Evolutionary conservation across 2,329 filamentous ascomycete genomes (phyloP), one percentile per base, ranked within the genome.

Genomic region (Zymoseptoria brevis): DNA sequence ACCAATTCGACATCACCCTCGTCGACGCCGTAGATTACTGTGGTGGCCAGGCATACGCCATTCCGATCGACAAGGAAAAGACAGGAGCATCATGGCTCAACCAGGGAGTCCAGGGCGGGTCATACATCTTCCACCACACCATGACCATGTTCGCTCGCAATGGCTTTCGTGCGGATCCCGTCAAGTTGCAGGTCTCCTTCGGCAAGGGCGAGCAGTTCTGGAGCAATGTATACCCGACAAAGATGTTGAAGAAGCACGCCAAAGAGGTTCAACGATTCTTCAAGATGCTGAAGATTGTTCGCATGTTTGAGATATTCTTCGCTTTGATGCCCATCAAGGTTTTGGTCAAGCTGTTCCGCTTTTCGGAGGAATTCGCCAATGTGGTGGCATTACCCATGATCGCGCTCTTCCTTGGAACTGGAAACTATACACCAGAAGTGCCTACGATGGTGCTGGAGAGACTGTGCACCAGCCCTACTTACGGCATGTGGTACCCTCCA

Each of bases 351-450:
- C 72, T 89, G 55, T 89, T 88, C 72, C 75, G 83, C 58, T 90
- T 90, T 73, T 85, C 79, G 58, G 79, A 82, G 8, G 86, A 88
- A 57, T 91, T 90, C 68, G 82, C 81, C 16, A 85, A 90, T 67
- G 84, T 83, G 41, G 85, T 90, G 73, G 84, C 87, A 0, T 79
- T 88, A 59, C 87, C 87, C 0, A 82, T 90, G 70, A 82, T 89
- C 30, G 87, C 87, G 0, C 75, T 90, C 1, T 90, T 91, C 68
- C 76, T 90, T 0, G 87, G 87, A 0, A 90, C 87, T 5, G 87
- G 87, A 1, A 90, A 90, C 64, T 85, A 88, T 66, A 87, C 87
- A 0, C 83, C 87, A 0, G 84, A 89, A 62, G 87, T 90, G 0
- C 84, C 87, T 0, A 82, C 81, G 50, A 85, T 87, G 22, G 84